phyloP scores from a whole-genome alignment of 345 rosid species.

The Dovyalis caffra region DNA sequence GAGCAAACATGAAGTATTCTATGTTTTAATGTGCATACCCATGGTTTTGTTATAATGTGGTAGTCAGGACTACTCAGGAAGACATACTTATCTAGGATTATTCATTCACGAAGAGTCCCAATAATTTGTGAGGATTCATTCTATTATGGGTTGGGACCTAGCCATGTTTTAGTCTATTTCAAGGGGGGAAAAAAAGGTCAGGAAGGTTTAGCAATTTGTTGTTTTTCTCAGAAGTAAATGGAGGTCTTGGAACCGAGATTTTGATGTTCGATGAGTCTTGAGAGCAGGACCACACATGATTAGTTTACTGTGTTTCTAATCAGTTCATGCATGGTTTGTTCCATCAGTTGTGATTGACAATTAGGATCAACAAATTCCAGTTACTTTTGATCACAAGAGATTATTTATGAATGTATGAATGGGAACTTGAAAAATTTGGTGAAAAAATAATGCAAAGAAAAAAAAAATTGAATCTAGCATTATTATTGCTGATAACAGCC shows the following conservation, averaged over 20 bases:
- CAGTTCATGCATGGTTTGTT: neutral
- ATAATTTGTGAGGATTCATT: neutral
- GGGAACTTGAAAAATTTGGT: neutral
- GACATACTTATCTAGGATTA: neutral
- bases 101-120: neutral
- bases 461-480: neutral
- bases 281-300: neutral
- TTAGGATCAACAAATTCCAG: neutral
- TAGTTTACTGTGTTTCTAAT: neutral
- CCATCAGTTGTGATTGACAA: neutral
- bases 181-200: neutral
- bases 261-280: neutral
- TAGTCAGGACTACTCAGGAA: neutral
- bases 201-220: neutral
- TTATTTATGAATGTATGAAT: neutral
- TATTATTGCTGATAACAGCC: neutral
- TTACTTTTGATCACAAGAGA: neutral
- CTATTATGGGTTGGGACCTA: neutral
- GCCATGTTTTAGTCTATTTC: neutral
- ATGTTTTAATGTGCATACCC: neutral
- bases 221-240: neutral
- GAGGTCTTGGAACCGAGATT: neutral
- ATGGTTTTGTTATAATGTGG: neutral
- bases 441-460: no score
- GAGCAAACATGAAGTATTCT: neutral